Evolutionary conservation across 2,329 filamentous ascomycete genomes (phyloP).

Genomic region (Fusarium sp.): DNA sequence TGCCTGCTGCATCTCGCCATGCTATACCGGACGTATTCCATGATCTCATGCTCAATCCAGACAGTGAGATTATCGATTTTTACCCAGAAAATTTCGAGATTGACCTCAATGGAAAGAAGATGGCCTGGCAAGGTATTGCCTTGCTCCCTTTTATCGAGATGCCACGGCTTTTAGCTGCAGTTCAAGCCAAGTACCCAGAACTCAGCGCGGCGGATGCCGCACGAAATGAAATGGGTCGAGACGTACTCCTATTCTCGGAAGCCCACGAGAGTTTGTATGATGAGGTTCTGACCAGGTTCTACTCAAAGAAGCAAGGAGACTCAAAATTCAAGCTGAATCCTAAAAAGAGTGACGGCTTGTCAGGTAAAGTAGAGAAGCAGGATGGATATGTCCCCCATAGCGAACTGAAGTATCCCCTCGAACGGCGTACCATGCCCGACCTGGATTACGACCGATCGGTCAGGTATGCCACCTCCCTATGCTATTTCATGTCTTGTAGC

Average conservation of each 20-base stretch:
- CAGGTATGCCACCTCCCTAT: slow-evolving; percentile 64
- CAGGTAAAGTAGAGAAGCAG: slow-evolving; percentile 83
- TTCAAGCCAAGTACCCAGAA: slow-evolving; percentile 82
- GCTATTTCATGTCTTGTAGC: slow-evolving; percentile 18
- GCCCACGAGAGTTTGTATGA: slow-evolving; percentile 82
- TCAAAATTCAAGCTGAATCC: slow-evolving; percentile 77
- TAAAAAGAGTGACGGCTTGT: slow-evolving; percentile 76
- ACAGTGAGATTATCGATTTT: slow-evolving; percentile 96
- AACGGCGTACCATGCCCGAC: slow-evolving; percentile 74
- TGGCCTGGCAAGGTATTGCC: slow-evolving; percentile 96
- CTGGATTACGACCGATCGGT: slow-evolving; percentile 88
- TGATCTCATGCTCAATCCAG: slow-evolving; percentile 84
- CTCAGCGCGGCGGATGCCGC: slow-evolving; percentile 78
- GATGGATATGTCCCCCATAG: slow-evolving; percentile 86
- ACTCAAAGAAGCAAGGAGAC: slow-evolving; percentile 83
- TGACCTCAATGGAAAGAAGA: slow-evolving; percentile 97
- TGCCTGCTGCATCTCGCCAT: slow-evolving; percentile 92
- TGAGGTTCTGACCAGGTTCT: slow-evolving; percentile 84
- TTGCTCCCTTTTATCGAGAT: slow-evolving; percentile 97
- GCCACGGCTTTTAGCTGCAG: slow-evolving; percentile 81
- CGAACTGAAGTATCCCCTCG: slow-evolving; percentile 79
- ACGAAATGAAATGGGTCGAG: slow-evolving; percentile 81
- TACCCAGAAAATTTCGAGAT: slow-evolving; percentile 94
- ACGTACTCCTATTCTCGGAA: slow-evolving; percentile 86
- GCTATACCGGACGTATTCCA: slow-evolving; percentile 90